These are phyloP conservation scores for Nothophytophthora sp. DNA, from an alignment of 352 stramenopile genomes.

Conservation along the genomic window DNA sequence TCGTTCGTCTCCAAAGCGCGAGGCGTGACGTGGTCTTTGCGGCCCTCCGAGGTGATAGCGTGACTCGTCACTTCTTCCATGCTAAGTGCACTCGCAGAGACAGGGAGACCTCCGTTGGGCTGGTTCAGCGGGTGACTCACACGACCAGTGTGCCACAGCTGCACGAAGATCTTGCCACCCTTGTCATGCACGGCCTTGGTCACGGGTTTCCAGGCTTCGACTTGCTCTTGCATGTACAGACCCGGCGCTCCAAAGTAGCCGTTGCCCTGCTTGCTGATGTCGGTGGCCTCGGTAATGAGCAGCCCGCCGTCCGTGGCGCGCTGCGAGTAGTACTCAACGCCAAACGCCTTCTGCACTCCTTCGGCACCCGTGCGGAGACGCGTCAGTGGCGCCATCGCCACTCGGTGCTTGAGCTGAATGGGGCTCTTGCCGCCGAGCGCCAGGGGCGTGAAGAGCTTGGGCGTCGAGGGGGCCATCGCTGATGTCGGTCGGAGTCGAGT, in stretches of 20 bases:
- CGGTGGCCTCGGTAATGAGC: constrained; percentile 54
- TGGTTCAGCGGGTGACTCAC: constrained; percentile 58
- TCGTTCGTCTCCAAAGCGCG: constrained; percentile 63
- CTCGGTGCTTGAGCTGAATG: constrained; percentile 47
- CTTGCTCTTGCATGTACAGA: constrained; percentile 50
- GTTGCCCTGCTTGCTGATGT: constrained; percentile 36
- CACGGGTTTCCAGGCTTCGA: constrained; percentile 48
- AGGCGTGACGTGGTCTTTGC: constrained; percentile 44
- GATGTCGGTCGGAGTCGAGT: not conserved
- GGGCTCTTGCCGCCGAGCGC: constrained; percentile 34
- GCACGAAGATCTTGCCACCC: constrained; percentile 63
- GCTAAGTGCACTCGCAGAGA: constrained; percentile 40
- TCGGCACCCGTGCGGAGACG: constrained; percentile 26
- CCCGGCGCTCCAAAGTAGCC: constrained; percentile 38
- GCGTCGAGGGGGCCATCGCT: constrained; percentile 20
- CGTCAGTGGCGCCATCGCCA: constrained; percentile 56
- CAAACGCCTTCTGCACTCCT: constrained; percentile 29
- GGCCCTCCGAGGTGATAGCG: constrained; percentile 30
- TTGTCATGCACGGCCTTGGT: constrained; percentile 73
- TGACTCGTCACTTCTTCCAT: constrained; percentile 27
- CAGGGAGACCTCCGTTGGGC: constrained; percentile 35
- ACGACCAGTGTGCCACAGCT: constrained; percentile 83
- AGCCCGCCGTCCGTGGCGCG: constrained; percentile 43
- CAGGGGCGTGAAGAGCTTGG: constrained; percentile 42
- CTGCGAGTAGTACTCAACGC: constrained; percentile 50